Evolutionary conservation across 768 basidiomycete species (phyloP), one percentile per base, ranked within the genome.

Genomic region (Leccinellum albellum): DNA sequence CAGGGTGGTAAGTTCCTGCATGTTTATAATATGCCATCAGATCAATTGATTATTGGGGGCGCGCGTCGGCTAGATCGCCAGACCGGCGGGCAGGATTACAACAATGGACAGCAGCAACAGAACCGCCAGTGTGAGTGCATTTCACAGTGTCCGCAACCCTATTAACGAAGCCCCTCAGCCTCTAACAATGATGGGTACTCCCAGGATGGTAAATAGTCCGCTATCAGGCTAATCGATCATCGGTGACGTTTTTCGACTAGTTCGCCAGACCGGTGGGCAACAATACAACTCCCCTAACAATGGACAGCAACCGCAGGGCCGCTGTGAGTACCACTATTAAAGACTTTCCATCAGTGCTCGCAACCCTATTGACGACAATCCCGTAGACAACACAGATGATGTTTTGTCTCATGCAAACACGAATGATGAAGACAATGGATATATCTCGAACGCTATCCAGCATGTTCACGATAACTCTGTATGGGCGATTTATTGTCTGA

Each of bases 1-100:
- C 37, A 37, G 17, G 37, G 37, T 37, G 0, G 60, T 61, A 48
- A 59, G 60, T 56, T 45, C 28, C 13, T 51, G 50, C 32, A 54
- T 10, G 31, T 2, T 31, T 31, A 15, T 32, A 48, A 10, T 58
- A 33, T n/a, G 17, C n/a, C 37, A 37, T 37, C n/a, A n/a, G 37
- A 4, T 9, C n/a, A n/a, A 37, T n/a, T n/a, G 37, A n/a, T 37
- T 4, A 37, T 37, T n/a, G 37, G n/a, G 9, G n/a, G n/a, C n/a
- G 37, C 8, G 37, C 37, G 54, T 40, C 26, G 44, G 57, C 62
- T 48, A 83, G 82, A 74, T 50, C 71, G 61, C 48, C 82, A 78
- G 77, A 85, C 87, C 6, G 87, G 87, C 14, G 87, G 88, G 3
- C 74, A 78, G 3, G 82, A 88, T 64, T 84, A 78, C 66, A 88